Base-by-base conservation (phyloP, 1,284 basidiomycete species). In the Hymenochaete sp. region DNA sequence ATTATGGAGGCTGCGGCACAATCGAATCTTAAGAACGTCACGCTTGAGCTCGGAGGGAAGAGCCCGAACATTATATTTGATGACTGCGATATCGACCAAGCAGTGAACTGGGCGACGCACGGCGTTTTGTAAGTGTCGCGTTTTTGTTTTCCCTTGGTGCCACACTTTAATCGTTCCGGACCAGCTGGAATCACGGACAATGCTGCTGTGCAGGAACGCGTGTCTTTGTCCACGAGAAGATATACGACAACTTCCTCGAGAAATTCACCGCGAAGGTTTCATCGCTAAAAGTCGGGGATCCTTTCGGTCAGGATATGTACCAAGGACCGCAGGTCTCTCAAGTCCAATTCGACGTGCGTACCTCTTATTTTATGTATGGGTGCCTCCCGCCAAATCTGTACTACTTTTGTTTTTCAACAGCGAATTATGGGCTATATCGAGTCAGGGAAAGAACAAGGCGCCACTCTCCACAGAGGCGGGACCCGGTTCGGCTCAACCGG, bases 1-100 rank as follows among this genome's bases (percentile, higher is more conserved):
- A 79, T 97, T 64, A 79, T 91, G 74, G 77, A 87, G 56, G 77
- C 84, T 0, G 80, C 91, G 1, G 80, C 90, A 3, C 78, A 82
- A 66, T 81, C 74, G 39, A 93, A 96, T 62, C 63, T 97, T 56
- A 95, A 95, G 71, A 78, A 76, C 42, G 84, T 95, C 42, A 91
- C 90, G 3, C 79, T 96, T 56, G 93, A 97, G 67, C 76, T 97
- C 39, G 93, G 93, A 29, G 92, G 93, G 29, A 97, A 96, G 74
- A 83, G 81, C 50, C 87, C 91, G 18, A 87, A 81, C 59, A 75
- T 85, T 59, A 69, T 86, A 50, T 84, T 79, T 50, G 67, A 85
- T 49, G 82, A 86, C 54, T 79, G 79, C 0, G 73, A 84, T 56
- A 54, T 95, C 42, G 83, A 89, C 1, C 73, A 84, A 60, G 86